Percentiles rank a stretch among this genome's conserved stretches.
These are phyloP conservation scores for Stentor coeruleus DNA, from an alignment of 73 alveolate genomes.

Conservation along the genomic window DNA sequence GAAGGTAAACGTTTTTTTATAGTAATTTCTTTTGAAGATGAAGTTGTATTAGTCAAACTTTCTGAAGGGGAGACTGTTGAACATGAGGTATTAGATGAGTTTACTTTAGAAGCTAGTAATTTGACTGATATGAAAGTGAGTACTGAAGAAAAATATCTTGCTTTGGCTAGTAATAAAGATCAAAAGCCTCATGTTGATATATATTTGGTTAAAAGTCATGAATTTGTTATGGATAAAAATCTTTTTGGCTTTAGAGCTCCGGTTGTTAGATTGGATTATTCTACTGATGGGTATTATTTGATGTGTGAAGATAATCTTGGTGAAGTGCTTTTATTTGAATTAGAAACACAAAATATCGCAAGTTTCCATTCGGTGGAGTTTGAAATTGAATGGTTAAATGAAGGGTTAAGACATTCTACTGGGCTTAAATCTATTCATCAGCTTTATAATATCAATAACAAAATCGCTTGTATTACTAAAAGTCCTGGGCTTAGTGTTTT, in stretches of 20 bases:
- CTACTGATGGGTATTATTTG: conserved; percentile 63
- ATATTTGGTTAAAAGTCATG: conserved; percentile 40
- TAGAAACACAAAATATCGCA: conserved; percentile 56
- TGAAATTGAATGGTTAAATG: conserved; percentile 90
- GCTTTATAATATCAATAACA: conserved; percentile 64
- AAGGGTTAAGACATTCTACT: conserved; percentile 74
- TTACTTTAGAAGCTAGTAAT: conserved; percentile 15
- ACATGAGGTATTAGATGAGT: conserved; percentile 44
- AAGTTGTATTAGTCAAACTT: conserved; percentile 39
- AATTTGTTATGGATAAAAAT: conserved; percentile 39
- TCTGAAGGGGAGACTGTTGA: conserved; percentile 31
- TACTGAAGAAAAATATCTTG: conserved; percentile 49
- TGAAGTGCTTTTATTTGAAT: conserved; percentile 59
- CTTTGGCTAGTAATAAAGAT: conserved; percentile 63
- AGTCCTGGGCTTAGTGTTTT: conserved; percentile 60
- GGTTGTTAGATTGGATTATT: conserved; percentile 55
- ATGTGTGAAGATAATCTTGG: conserved; percentile 67
- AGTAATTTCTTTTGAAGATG: conserved; percentile 55
- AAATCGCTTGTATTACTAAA: conserved; percentile 67
- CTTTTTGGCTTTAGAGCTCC: conserved; percentile 57
- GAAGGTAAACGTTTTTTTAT: conserved; percentile 53
- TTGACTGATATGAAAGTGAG: conserved; percentile 56
- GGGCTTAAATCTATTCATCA: conserved; percentile 68
- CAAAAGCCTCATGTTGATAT: conserved; percentile 67
- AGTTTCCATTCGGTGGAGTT: conserved; percentile 65